These are phyloP conservation scores for Quercus agrifolia DNA, from an alignment of 306 rosid species.

Conservation along the genomic window DNA sequence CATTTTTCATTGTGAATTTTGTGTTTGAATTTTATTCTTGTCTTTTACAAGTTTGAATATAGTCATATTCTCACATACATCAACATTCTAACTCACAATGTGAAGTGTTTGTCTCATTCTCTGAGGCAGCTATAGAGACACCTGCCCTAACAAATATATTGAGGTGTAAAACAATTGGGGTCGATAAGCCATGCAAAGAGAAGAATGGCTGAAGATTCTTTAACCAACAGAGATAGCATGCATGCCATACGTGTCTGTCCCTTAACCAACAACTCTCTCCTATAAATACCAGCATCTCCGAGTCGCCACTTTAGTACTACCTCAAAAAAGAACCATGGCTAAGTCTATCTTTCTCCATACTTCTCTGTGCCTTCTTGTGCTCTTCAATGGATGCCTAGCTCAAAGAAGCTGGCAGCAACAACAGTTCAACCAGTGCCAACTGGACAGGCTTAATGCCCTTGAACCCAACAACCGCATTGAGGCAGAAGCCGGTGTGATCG, in stretches of 20 bases:
- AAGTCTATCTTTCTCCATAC: slow-evolving; percentile 36
- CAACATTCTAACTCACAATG: no score
- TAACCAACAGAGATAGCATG: background rate
- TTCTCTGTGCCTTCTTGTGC: slow-evolving; percentile 34
- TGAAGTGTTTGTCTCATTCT: background rate
- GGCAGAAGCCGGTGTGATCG: slow-evolving; percentile 36
- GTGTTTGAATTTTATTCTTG: no score
- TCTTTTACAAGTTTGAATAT: no score
- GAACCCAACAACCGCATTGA: slow-evolving; percentile 31
- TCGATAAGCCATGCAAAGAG: slow-evolving; percentile 41
- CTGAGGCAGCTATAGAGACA: slow-evolving; percentile 22
- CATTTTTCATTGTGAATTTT: no score
- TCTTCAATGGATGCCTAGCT: slow-evolving; percentile 38
- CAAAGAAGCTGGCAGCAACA: background rate
- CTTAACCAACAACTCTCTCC: background rate
- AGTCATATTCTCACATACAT: no score
- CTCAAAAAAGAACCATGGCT: slow-evolving; percentile 35
- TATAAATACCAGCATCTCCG: background rate
- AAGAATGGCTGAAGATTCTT: slow-evolving; percentile 38
- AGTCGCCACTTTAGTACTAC: background rate
- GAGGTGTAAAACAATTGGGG: slow-evolving; percentile 38
- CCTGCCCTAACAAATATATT: slow-evolving; percentile 9
- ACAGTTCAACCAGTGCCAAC: slow-evolving; percentile 26
- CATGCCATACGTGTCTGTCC: slow-evolving; percentile 29
- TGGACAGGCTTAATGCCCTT: slow-evolving; percentile 29